Evolutionary conservation across 108 stramenopile genomes (phyloP).

Genomic region (Cyclotella cryptica): DNA sequence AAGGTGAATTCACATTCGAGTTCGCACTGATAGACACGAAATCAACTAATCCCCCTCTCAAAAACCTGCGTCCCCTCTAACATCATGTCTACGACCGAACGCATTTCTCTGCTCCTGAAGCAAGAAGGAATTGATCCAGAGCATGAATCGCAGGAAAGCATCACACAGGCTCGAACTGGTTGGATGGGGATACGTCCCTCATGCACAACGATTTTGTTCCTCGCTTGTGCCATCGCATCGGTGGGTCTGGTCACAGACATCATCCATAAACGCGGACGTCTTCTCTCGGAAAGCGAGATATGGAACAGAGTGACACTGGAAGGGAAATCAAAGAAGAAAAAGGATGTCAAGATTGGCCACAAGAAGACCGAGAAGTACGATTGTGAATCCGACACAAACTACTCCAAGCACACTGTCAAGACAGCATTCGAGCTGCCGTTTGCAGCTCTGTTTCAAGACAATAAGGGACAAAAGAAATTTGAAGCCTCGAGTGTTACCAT

Average conservation of each 20-base stretch:
- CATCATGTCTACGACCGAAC: not conserved
- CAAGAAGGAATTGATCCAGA: not conserved
- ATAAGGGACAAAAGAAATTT: conserved; percentile 61
- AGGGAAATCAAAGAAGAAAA: not conserved
- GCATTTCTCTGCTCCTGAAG: not conserved
- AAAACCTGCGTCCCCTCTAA: not conserved
- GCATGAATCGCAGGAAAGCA: not conserved
- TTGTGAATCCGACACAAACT: conserved; percentile 42
- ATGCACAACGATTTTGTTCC: not conserved
- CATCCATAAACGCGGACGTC: not conserved
- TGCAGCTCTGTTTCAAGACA: conserved; percentile 58
- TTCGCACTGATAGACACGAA: not conserved
- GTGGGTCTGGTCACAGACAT: not conserved
- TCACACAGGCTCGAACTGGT: not conserved
- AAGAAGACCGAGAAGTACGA: conserved; percentile 1
- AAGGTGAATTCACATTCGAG: no score
- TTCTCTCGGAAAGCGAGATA: not conserved
- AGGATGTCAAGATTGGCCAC: not conserved
- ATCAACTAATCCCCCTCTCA: not conserved
- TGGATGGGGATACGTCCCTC: not conserved
- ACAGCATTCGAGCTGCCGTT: conserved; percentile 64
- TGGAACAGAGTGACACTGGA: not conserved
- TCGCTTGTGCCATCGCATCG: not conserved
- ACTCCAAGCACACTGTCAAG: conserved; percentile 60
- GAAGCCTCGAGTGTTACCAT: conserved; percentile 55